These are phyloP conservation scores for Cutaneotrichosporon sp. DNA, from an alignment of 1,284 basidiomycete species.

Conservation along the genomic window DNA sequence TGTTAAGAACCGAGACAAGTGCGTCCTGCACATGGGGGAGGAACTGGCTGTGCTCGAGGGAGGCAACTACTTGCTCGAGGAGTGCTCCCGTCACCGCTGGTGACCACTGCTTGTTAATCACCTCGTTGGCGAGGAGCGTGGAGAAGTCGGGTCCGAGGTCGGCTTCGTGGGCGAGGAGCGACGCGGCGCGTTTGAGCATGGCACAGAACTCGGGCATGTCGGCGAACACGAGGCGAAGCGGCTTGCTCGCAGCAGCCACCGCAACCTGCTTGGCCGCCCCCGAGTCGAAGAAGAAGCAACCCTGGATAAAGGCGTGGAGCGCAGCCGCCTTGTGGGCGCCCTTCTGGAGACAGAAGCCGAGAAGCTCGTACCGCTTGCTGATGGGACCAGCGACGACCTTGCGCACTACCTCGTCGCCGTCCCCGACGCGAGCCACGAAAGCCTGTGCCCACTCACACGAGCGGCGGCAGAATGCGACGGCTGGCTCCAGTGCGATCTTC, in stretches of 20 bases:
- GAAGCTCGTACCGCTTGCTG: constrained; percentile 69
- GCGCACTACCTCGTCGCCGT: constrained; percentile 15
- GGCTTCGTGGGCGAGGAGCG: constrained; percentile 17
- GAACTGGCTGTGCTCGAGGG: constrained; percentile 29
- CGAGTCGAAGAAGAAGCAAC: constrained; percentile 17
- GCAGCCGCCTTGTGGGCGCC: constrained; percentile 55
- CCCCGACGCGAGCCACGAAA: constrained; percentile 9
- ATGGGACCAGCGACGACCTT: constrained; percentile 9
- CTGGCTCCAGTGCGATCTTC: constrained; percentile 31
- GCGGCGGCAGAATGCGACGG: constrained; percentile 33
- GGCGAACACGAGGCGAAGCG: constrained; percentile 14
- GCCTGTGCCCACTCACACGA: constrained; percentile 34
- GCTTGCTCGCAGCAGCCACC: constrained; percentile 4
- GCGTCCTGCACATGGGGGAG: constrained; percentile 31
- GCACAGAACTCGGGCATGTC: constrained; percentile 18
- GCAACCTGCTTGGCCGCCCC: constrained; percentile 1
- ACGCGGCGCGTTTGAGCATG: constrained; percentile 20
- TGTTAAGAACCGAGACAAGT: constrained; percentile 30
- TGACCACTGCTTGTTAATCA: constrained; percentile 8
- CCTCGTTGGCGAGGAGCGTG: constrained; percentile 7
- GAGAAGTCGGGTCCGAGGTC: constrained; percentile 10
- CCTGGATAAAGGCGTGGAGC: constrained; percentile 25
- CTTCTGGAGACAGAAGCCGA: constrained; percentile 64
- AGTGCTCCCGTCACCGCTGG: constrained; percentile 26
- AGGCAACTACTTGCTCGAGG: constrained; percentile 33